Base-by-base conservation (phyloP, 495 filamentous ascomycete species). In the Penicillium lagena region DNA sequence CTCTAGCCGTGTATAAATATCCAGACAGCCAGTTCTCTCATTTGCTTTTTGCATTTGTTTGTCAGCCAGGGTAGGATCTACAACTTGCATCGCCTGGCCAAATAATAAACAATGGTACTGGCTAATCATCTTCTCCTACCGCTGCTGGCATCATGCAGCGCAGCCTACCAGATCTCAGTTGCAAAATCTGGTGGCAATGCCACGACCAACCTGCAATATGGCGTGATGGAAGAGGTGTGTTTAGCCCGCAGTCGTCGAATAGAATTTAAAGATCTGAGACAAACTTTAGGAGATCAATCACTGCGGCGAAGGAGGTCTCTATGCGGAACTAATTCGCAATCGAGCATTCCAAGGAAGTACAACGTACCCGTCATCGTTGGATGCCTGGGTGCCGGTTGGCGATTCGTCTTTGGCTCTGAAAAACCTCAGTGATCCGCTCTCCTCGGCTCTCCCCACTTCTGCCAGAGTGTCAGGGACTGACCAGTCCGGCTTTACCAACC, bases 271-370 rank as follows among this genome's bases (percentile, higher is more conserved):
- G 43, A 9, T 35, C 31, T 58, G 39, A 58, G 5, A 39, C 40
- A 9, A 22, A 13, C 3, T 17, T 0, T 39, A 83, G 78, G 82
- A 86, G 56, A 85, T 85, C 62, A 84, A 86, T 58, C 78, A 89
- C 55, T 83, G 77, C 9, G 85, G 83, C 13, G 85, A 89, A 54
- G 86, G 86, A 15, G 86, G 86, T 32, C 73, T 89, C 39, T 87
- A 89, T 52, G 86, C 81, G 30, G 83, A 89, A 53, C 58, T 89
- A 29, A 81, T 89, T 42, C 69, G 70, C 39, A 89, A 90, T 57
- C 70, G 82, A 40, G 86, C 83, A 12, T 88, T 90, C 53, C 79
- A 83, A 55, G 78, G 78, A 1, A 69, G 64, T 22, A 59, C 46
- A 0, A 58, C 58, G n/a, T 74, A 63, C 17, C 71, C 58, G 7